Percentiles rank a stretch among this genome's conserved stretches.
phyloP scores from a whole-genome alignment of 306 rosid genomes.

The Castanea mollissima region DNA sequence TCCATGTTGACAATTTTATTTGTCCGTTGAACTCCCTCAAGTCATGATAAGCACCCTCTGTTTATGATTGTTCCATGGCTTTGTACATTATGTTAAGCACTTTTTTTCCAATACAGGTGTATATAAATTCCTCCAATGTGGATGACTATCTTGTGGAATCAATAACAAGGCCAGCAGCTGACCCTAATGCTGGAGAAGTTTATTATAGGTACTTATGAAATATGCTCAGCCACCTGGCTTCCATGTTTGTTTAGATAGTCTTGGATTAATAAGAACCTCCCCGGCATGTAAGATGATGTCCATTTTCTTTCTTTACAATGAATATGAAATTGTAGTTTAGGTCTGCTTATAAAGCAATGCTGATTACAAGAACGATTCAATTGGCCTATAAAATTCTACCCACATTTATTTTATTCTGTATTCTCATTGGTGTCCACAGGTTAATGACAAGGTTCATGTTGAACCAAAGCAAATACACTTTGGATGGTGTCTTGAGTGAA shows the following conservation, averaged over 20 bases:
- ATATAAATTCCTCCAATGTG: slow-evolving; percentile 68
- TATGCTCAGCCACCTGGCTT: not conserved
- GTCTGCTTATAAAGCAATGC: not conserved
- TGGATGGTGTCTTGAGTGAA: slow-evolving; percentile 62
- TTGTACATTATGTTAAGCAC: slow-evolving; percentile 10
- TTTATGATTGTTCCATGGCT: slow-evolving; percentile 13
- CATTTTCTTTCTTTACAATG: not conserved
- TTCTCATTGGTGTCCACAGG: slow-evolving; percentile 37
- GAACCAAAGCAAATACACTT: slow-evolving; percentile 76
- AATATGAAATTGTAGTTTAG: not conserved
- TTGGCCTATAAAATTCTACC: not conserved
- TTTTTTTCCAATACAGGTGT: slow-evolving; percentile 51
- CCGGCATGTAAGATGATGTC: not conserved
- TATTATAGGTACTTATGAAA: slow-evolving; percentile 64
- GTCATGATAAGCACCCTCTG: not conserved
- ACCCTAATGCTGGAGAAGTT: slow-evolving; percentile 92
- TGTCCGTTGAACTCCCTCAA: not conserved
- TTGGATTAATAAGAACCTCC: not conserved
- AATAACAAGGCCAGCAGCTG: slow-evolving; percentile 80
- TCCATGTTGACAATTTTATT: not conserved
- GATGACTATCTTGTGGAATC: slow-evolving; percentile 95
- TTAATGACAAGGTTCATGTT: slow-evolving; percentile 85
- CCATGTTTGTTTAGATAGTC: no score
- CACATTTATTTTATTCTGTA: not conserved
- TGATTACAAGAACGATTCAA: no score